Percentiles rank a stretch among this genome's conserved stretches.
Conservation (phyloP, 768 basidiomycete genomes). For the Rhizopogon rudus region DNA sequence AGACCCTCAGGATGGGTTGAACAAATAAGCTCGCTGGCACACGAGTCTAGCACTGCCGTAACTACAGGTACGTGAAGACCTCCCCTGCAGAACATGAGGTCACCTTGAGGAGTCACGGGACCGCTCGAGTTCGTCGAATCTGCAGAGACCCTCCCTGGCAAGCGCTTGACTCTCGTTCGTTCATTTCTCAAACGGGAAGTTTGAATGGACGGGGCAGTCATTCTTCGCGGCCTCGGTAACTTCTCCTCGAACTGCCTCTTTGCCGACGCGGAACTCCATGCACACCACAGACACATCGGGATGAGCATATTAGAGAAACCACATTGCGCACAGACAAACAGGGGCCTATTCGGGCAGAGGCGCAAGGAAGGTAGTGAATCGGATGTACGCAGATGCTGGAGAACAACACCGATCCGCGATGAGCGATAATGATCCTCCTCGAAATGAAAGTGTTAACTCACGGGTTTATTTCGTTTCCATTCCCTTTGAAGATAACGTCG, state of each 20-base stretch:
- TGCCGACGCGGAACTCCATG: slow-evolving; percentile 40
- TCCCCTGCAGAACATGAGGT: slow-evolving; percentile 7
- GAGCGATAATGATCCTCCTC: slow-evolving; percentile 5
- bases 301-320: slow-evolving; percentile 44
- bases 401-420: background rate
- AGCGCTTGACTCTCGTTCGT: background rate
- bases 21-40: slow-evolving; percentile 13
- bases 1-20: background rate
- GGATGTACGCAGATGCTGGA: slow-evolving; percentile 39
- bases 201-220: slow-evolving; percentile 22
- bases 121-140: slow-evolving; percentile 17
- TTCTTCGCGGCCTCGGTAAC: slow-evolving; percentile 30
- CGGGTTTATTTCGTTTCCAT: slow-evolving; percentile 39
- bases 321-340: slow-evolving; percentile 42
- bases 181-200: slow-evolving; percentile 9
- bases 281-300: slow-evolving; percentile 48
- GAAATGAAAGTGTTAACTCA: slow-evolving; percentile 16
- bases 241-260: slow-evolving; percentile 34
- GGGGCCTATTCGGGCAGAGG: slow-evolving; percentile 35
- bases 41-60: slow-evolving; percentile 22
- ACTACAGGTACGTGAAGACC: slow-evolving; percentile 18
- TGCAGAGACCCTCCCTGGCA: slow-evolving; percentile 16
- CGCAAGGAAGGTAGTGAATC: slow-evolving; percentile 43
- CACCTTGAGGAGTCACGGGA: slow-evolving; percentile 17
- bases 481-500: slow-evolving; percentile 34